Base-by-base conservation (phyloP, 306 rosid genomes). In the Cyamopsis tetragonoloba region DNA sequence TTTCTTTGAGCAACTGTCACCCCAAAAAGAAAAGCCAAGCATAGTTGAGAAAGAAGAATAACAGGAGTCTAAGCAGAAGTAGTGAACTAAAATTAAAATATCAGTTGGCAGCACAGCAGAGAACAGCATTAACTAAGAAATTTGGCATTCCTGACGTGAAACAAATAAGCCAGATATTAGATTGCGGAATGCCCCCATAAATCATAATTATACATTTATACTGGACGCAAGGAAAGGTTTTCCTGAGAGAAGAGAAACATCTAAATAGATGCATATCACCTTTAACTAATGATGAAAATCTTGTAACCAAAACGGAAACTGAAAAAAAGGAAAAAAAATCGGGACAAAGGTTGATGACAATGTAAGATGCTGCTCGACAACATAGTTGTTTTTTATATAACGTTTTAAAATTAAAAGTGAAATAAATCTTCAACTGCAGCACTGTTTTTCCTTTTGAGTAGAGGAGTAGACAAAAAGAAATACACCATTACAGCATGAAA, bases 1-100 rank as follows among this genome's bases (percentile, higher is more conserved):
- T 93, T 59, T 93, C 98, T 87, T 75, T 89, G n/a, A 93, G 98
- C 86, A 93, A 84, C 98, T 89, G 68, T 24, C 53, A 42, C n/a
- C n/a, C n/a, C 47, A 44, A 57, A 54, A 42, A 13, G 1, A 19
- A 15, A n/a, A 28, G 10, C 42, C 23, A 22, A 19, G 61, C 47
- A 54, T 57, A 32, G 27, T 43, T 60, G 48, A 26, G 14, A 41
- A 53, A 22, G 39, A 22, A 43, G 56, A 49, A 42, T 61, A 46
- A 18, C 15, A 17, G 4, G 11, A 56, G 42, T 31, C 57, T 35
- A 57, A 50, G 26, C 27, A 59, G 7, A 68, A 54, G 79, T 17
- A 63, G 41, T 4, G 9, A 31, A 30, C n/a, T n/a, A 35, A 39
- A 28, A 41, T 4, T 42, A 71, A 65, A 14, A 49, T 3, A 46